Evolutionary conservation across 2,329 filamentous ascomycete genomes (phyloP), one percentile per base, ranked within the genome.

Genomic region (Pseudocercospora pini-densiflorae): DNA sequence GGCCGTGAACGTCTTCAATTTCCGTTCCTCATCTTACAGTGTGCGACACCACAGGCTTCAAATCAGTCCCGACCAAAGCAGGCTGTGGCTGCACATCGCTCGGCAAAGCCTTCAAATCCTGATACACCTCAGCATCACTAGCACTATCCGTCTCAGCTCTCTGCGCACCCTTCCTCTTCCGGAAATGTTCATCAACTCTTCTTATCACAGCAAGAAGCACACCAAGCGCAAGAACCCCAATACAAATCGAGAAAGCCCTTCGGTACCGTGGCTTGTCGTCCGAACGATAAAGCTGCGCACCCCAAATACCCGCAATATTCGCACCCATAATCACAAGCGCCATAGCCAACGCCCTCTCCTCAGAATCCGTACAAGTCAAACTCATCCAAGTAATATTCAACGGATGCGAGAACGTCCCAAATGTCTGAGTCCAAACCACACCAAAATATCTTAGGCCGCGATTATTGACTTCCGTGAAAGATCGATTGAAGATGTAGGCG

Each of bases 331-430:
- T 87, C 60, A 88, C 81, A 77, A 85, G 80, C 7, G 86, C 86
- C 87, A 88, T 88, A 10, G 86, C 85, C 0, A 89, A 79, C 0
- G 86, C 85, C 58, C 86, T 79, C 69, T 88, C 83, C 67, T 88
- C 86, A 0, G 86, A 87, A 60, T 87, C 85, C 0, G 80, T 79
- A 72, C 86, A 87, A 2, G 84, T 81, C 0, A 88, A 77, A 0
- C 85, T 87, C 73, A 88, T 80, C 86, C 86, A 89, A 0, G 86
- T 83, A 59, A 88, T 86, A 72, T 89, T 88, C 23, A 89, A 79
- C 0, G 85, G 85, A 62, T 87, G 85, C 1, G 83, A 82, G 64
- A 86, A 86, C 3, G 83, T 86, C 21, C 83, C 84, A 64, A 87
- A 86, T 0, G 79, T 82, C 71, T 87, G 85, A 0, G 84, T 87